Evolutionary conservation across 441 rosid genomes (phyloP).

Genomic region (Eutrema salsugineum): DNA sequence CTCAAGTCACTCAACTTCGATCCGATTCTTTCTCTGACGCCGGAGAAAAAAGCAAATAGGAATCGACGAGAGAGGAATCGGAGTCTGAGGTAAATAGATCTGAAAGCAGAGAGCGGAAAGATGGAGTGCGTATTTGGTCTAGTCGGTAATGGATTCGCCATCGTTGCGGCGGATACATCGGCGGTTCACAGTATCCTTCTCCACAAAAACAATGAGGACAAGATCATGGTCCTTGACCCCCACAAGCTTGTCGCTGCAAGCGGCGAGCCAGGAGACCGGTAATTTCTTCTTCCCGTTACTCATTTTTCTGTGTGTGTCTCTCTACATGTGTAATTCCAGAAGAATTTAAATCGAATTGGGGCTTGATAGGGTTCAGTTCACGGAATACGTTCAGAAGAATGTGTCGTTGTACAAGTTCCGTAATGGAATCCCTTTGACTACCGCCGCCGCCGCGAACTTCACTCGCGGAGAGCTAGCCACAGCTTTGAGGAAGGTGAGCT

Average conservation of each 20-base stretch:
- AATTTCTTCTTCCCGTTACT: not conserved
- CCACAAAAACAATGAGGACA: slow-evolving; percentile 94
- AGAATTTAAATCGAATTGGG: not conserved
- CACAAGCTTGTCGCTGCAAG: slow-evolving; percentile 98
- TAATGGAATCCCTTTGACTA: slow-evolving; percentile 87
- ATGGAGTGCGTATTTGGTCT: slow-evolving; percentile 98
- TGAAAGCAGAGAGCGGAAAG: not conserved
- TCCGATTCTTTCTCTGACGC: not conserved
- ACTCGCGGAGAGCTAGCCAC: slow-evolving; percentile 95
- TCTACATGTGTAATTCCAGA: not conserved
- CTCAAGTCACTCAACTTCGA: not conserved
- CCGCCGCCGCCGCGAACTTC: slow-evolving; percentile 85
- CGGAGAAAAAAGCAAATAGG: not conserved
- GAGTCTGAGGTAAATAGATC: slow-evolving; percentile 15
- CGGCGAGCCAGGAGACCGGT: slow-evolving; percentile 98
- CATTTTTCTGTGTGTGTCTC: not conserved
- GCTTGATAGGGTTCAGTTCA: slow-evolving; percentile 41
- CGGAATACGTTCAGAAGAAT: slow-evolving; percentile 90
- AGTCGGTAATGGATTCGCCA: slow-evolving; percentile 80
- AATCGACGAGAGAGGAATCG: not conserved
- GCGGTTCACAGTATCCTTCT: slow-evolving; percentile 96
- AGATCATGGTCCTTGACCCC: slow-evolving; percentile 92
- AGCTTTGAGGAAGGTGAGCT: slow-evolving; percentile 80
- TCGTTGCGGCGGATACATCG: slow-evolving; percentile 82
- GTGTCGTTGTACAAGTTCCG: slow-evolving; percentile 87